Base-by-base conservation (phyloP, 306 rosid species). In the Castanea sativa region DNA sequence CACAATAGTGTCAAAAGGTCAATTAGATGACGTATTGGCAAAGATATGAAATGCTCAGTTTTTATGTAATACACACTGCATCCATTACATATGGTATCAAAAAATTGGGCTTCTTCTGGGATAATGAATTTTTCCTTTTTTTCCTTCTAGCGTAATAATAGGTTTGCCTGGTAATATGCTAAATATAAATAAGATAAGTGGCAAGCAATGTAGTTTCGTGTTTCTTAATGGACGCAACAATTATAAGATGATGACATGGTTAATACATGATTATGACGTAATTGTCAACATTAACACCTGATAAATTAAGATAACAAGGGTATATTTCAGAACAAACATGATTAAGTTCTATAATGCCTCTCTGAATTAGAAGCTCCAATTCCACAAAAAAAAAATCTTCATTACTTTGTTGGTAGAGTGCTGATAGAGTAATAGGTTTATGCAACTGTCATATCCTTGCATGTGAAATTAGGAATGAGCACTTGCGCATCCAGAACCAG, bases 241-340 rank as follows among this genome's bases (percentile, higher is more conserved):
- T 23, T n/a, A 49, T 49, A n/a, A 65, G 35, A 53, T 35, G 53
- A 45, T 59, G 71, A 38, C 59, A 57, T 43, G 76, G 27, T 78
- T 67, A 33, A 58, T 10, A 20, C 60, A 21, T 23, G 18, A 52
- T 63, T 23, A 29, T 6, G 9, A 64, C n/a, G 75, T n/a, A 64
- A 82, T 67, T 32, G 20, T 84, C 70, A 79, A n/a, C 79, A 73
- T 57, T n/a, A 41, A 14, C 69, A 16, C 15, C 55, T 53, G 41
- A 53, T 75, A 41, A n/a, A 58, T 58, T 57, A 25, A n/a, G 7
- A 61, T 27, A 13, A 25, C 7, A 2, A 61, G 53, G 53, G 53
- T 10, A 49, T 49, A 49, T 49, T 49, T 12, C 5, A 49, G 16
- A 49, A 49, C 5, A 49, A 49, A 3, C 16, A 12, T 12, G 14